Base-by-base conservation (phyloP, 1,139 yeast species). In the Tardiomyces depauwii region DNA sequence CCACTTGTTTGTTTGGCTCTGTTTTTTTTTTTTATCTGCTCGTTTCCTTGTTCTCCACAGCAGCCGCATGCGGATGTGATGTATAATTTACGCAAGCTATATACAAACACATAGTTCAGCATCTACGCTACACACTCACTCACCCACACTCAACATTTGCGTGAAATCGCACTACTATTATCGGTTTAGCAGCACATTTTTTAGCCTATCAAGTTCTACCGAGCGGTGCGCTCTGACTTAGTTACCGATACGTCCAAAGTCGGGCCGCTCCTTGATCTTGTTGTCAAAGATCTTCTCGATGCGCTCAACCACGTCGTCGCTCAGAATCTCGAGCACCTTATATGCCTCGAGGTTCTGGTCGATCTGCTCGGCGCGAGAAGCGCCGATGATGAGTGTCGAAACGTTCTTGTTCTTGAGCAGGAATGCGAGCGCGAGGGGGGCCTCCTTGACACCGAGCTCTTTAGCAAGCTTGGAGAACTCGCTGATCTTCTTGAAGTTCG, bases 371-470 rank as follows among this genome's bases (percentile, higher is more conserved):
- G 61, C 61, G 40, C 52, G 55, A 21, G 63, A 55, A 5, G 68
- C 67, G 30, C 70, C 69, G 27, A 58, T 55, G 44, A 65, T 63
- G 39, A 64, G 53, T 12, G 66, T 61, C n/a, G 62, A 53, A 6
- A 61, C 62, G 47, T 61, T 55, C 42, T 55, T 55, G 50, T 62
- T 60, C 49, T 56, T 59, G 46, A 63, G 51, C 41, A 59, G 43
- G 53, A 59, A 62, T 2, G 67, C 67, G 28, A 63, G 57, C 4
- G 66, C 57, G 38, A 63, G 52, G 16, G 60, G 56, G n/a, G 64
- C 61, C 44, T 56, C 45, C 7, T 58, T 50, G 40, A 59, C 61
- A 2, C 51, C 56, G 36, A 63, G 54, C 40, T 56, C 55, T 32
- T 60, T 56, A 10, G 66, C 65, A 38, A 62, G 46, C 30, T 45